Evolutionary conservation across 139 green algal species (phyloP), one percentile per base, ranked within the genome.

Genomic region (Coelastrella sp.): DNA sequence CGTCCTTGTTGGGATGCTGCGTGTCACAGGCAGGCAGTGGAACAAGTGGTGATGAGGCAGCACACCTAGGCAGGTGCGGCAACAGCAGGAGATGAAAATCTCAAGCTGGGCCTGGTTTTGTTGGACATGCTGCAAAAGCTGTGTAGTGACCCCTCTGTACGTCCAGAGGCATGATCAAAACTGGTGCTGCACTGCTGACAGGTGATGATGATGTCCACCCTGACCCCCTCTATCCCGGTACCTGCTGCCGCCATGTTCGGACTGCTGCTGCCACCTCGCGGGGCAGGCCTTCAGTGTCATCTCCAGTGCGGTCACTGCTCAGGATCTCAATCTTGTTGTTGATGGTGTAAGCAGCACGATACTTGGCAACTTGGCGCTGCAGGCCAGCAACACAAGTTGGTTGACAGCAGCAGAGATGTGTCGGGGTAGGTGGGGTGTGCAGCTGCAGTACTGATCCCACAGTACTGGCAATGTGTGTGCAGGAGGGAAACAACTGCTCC

Each of bases 231-330:
- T 49, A 22, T 17, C 74, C 35, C 1, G 35, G 35, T 49, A 85
- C 79, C 82, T 78, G 82, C 61, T 88, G 66, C 68, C 66, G 22
- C 57, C 85, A 90, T 17, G 17, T 65, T 35, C 57, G 25, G 15
- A 93, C 87, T 35, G 91, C 90, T 20, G 70, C 72, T 6, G 85
- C 80, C n/a, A 95, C 91, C 85, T 95, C 93, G 5, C 82, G 56
- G 4, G 93, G 93, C 85, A 95, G 72, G 6, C 87, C 87, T 24
- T 57, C 49, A 35, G 87, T 78, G 1, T 82, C 80, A 3, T 84
- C 76, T 4, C n/a, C 90, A 17, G 20, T 14, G 9, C 11, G 70
- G 7, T 81, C 60, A 14, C 87, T 61, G 76, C 65, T 66, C 72
- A 94, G 59, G 20, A 91, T 85, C 35, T 89, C 61, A 15, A 93